A percentile compares a stretch with the other conserved stretches of the same genome.
Conservation (phyloP, 2,329 filamentous ascomycete species). For the Mycocentrospora acerina region DNA sequence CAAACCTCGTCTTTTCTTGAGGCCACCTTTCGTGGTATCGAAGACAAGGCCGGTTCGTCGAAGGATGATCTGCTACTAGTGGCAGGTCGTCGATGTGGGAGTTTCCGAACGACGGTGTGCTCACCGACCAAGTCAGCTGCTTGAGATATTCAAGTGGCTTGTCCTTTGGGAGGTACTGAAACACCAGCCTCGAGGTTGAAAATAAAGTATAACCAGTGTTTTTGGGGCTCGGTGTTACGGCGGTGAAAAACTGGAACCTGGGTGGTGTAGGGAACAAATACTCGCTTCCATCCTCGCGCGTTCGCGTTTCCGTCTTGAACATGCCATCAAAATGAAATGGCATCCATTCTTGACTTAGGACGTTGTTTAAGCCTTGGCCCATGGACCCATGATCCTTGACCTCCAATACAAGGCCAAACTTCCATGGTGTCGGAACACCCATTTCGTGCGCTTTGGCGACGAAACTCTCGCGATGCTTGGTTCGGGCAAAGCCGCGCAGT, state of each 20-base stretch:
- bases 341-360: conserved; percentile 54
- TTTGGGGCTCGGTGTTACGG: conserved; percentile 49
- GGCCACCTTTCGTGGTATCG: conserved; percentile 60
- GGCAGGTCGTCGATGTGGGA: conserved; percentile 48
- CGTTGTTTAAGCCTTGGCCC: conserved; percentile 53
- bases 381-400: conserved; percentile 60
- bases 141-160: conserved; percentile 41
- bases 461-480: conserved; percentile 50
- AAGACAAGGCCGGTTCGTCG: conserved; percentile 51
- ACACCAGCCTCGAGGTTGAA: conserved; percentile 53
- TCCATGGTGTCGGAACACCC: conserved; percentile 54
- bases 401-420: conserved; percentile 61
- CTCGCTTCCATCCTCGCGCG: conserved; percentile 26
- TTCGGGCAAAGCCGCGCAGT: conserved; percentile 54
- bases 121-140: conserved; percentile 51
- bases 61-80: conserved; percentile 50
- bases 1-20: conserved; percentile 53
- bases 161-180: conserved; percentile 47
- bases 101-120: conserved; percentile 51
- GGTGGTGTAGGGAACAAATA: conserved; percentile 15
- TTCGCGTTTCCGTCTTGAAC: conserved; percentile 54
- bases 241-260: conserved; percentile 57
- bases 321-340: conserved; percentile 61
- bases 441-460: conserved; percentile 52
- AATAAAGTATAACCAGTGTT: conserved; percentile 59